Conservation (phyloP, 2,329 filamentous ascomycete species). For the Scedosporium dehoogii region DNA sequence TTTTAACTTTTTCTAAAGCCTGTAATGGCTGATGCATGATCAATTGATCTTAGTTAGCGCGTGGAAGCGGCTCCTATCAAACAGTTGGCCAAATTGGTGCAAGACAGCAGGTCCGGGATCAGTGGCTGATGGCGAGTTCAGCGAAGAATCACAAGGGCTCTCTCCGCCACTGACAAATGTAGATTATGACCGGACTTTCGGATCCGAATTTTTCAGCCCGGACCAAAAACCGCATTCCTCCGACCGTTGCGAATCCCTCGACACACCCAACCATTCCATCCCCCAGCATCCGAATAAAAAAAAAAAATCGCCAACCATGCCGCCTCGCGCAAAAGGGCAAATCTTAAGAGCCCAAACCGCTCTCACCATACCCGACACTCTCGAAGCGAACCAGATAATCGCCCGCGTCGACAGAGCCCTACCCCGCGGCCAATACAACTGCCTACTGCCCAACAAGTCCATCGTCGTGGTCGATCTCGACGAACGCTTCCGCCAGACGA, state of each 20-base stretch:
- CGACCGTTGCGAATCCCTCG: neutral
- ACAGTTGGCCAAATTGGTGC: too few species aligned
- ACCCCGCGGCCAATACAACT: conserved; percentile 82
- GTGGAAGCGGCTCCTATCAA: too few species aligned
- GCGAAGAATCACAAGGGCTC: too few species aligned
- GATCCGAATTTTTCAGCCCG: too few species aligned
- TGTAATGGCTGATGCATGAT: too few species aligned
- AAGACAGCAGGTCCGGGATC: too few species aligned
- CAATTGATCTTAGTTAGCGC: too few species aligned
- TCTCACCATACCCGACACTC: conserved; percentile 57
- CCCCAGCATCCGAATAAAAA: neutral
- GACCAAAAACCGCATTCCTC: too few species aligned
- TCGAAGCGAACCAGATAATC: conserved; percentile 54
- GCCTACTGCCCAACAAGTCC: conserved; percentile 58
- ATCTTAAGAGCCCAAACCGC: conserved; percentile 19
- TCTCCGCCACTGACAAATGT: too few species aligned
- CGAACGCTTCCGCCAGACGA: conserved; percentile 76
- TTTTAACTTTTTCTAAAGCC: too few species aligned
- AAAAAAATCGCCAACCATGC: neutral
- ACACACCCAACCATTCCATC: neutral
- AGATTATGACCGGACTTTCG: too few species aligned
- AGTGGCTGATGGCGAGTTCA: too few species aligned
- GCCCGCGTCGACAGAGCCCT: conserved; percentile 72
- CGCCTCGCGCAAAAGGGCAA: conserved; percentile 3
- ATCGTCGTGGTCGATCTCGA: conserved; percentile 71